Evolutionary conservation across 495 filamentous ascomycete species (phyloP).

Genomic region (Oidiodendron maius): DNA sequence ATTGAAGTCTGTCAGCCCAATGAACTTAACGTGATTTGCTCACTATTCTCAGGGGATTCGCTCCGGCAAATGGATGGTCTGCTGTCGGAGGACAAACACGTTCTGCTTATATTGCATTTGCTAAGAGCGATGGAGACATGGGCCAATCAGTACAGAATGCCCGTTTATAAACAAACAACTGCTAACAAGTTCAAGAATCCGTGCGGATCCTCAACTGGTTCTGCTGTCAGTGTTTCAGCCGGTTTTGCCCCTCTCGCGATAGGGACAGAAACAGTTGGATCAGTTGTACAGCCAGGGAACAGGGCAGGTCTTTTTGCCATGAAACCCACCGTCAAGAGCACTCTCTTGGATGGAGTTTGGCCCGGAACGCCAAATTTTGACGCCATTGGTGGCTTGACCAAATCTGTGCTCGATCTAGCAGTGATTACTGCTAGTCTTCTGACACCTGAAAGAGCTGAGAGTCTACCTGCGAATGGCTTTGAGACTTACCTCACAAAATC

Average conservation of each 20-base stretch:
- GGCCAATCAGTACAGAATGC: conserved; percentile 17
- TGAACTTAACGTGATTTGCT: background rate
- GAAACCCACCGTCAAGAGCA: no score
- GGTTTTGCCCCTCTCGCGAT: conserved; percentile 38
- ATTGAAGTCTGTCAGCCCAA: background rate
- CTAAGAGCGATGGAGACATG: conserved; percentile 21
- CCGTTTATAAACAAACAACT: no score
- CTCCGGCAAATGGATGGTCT: conserved; percentile 6
- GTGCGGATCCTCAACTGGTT: conserved; percentile 40
- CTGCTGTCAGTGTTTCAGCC: conserved; percentile 38
- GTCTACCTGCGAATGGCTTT: background rate
- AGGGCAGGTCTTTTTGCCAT: conserved; percentile 33
- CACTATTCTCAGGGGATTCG: background rate
- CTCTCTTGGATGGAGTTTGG: no score
- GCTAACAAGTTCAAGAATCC: conserved; percentile 13
- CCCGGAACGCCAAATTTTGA: background rate
- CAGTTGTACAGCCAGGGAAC: conserved; percentile 30
- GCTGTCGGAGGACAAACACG: conserved; percentile 15
- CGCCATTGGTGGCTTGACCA: background rate
- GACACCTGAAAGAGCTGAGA: background rate
- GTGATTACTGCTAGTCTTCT: background rate
- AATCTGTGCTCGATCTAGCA: background rate
- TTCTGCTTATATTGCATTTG: conserved; percentile 20
- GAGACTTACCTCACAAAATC: background rate
- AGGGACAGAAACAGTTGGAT: conserved; percentile 41